Conservation (phyloP, 257 asterid species). For the Plantago ovata region DNA sequence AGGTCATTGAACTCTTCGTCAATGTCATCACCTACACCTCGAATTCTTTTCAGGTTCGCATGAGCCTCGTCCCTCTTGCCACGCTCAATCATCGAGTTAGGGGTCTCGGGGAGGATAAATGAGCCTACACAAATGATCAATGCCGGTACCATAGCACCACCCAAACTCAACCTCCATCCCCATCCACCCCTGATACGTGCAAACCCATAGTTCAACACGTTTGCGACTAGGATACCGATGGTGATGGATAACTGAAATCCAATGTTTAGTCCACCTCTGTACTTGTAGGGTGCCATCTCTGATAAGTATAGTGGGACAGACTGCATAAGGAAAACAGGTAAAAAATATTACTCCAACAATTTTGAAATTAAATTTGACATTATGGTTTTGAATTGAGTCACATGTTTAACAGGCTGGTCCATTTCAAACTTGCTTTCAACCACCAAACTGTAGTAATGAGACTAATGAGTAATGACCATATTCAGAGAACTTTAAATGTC, state of each 20-base stretch:
- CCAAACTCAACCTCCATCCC: conserved; percentile 84
- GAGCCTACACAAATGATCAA: conserved; percentile 56
- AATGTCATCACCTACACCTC: conserved; percentile 55
- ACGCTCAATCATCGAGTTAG: conserved; percentile 70
- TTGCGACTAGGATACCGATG: conserved; percentile 60
- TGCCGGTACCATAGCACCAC: conserved; percentile 70
- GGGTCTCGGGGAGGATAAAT: conserved; percentile 72
- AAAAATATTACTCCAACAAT: background rate
- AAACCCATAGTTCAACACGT: conserved; percentile 52
- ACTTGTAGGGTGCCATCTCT: conserved; percentile 79
- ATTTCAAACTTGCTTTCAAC: background rate
- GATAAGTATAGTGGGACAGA: conserved; percentile 79
- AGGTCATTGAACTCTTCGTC: conserved; percentile 71
- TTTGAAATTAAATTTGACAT: background rate
- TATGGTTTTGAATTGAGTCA: background rate
- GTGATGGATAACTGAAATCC: conserved; percentile 69
- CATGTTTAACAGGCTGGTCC: background rate
- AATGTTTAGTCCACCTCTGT: conserved; percentile 67
- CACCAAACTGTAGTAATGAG: background rate
- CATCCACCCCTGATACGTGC: conserved; percentile 48
- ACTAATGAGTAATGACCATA: background rate
- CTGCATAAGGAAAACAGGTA: conserved; percentile 26
- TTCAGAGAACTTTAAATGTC: background rate
- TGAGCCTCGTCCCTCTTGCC: conserved; percentile 58
- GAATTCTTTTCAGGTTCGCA: conserved; percentile 40